phyloP scores from a whole-genome alignment of 2,329 filamentous ascomycete species.

The Bipolaris cookei region DNA sequence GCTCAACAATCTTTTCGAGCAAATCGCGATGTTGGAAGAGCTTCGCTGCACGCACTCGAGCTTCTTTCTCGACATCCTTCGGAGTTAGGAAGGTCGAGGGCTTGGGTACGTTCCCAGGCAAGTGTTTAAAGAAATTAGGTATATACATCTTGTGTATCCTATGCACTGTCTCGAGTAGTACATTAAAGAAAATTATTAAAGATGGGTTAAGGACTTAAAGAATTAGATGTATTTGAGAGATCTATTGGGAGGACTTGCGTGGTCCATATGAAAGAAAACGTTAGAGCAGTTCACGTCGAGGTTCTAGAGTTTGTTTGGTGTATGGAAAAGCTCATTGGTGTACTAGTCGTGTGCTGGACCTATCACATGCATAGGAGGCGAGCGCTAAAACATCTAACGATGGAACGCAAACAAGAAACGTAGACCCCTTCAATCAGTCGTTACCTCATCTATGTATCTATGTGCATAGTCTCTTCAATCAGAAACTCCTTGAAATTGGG shows the following conservation, averaged over 20 bases:
- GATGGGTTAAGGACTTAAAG: too few relatives aligned
- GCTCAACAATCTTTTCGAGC: slow-evolving; percentile 51
- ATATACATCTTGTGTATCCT: not conserved
- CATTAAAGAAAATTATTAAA: too few relatives aligned
- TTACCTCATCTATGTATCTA: not conserved
- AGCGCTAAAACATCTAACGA: too few relatives aligned
- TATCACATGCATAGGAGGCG: too few relatives aligned
- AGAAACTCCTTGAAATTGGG: not conserved
- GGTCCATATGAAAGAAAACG: too few relatives aligned
- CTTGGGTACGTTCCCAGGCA: not conserved
- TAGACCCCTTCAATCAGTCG: not conserved
- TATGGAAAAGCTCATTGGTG: too few relatives aligned
- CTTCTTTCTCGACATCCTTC: not conserved
- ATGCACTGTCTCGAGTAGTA: not conserved
- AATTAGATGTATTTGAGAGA: too few relatives aligned
- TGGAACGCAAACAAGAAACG: not conserved
- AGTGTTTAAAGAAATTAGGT: not conserved
- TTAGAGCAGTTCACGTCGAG: too few relatives aligned
- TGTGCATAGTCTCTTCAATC: not conserved
- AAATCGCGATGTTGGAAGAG: slow-evolving; percentile 12
- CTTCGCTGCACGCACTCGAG: slow-evolving; percentile 1
- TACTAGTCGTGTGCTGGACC: too few relatives aligned
- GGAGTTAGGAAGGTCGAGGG: not conserved
- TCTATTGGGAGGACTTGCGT: too few relatives aligned
- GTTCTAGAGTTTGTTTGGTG: too few relatives aligned